Evolutionary conservation across 2,329 filamentous ascomycete species (phyloP).

Genomic region (Aspergillus terreus): DNA sequence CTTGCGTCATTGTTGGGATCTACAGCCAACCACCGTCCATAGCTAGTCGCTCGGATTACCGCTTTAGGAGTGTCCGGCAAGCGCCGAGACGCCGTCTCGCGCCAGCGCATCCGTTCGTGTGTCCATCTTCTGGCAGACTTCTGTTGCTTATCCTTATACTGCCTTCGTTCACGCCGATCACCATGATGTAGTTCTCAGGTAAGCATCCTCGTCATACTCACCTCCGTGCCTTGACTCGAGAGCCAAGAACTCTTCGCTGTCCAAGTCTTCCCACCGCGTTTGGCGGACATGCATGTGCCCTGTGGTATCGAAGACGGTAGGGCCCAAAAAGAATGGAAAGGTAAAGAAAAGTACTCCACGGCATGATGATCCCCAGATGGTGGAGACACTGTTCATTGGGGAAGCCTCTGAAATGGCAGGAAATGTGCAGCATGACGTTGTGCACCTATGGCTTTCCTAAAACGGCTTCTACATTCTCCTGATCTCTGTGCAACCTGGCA

Average conservation of each 20-base stretch:
- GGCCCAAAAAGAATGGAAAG: no score
- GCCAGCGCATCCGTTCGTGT: neutral
- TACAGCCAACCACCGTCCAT: neutral
- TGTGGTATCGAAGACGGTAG: neutral
- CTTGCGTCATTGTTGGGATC: conserved; percentile 1
- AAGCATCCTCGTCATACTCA: no score
- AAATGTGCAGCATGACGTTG: conserved; percentile 4
- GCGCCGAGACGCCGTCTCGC: conserved; percentile 2
- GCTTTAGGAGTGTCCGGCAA: neutral
- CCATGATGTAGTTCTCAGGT: neutral
- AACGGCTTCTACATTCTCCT: neutral
- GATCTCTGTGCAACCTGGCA: neutral
- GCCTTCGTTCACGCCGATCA: neutral
- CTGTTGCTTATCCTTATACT: neutral
- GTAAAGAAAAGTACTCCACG: no score
- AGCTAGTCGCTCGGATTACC: conserved; percentile 1
- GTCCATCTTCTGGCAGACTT: neutral
- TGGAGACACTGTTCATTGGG: neutral
- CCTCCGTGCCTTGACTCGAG: no score
- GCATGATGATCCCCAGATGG: no score
- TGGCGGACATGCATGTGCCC: neutral
- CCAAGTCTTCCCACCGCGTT: neutral
- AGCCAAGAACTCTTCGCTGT: neutral
- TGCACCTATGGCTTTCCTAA: conserved; percentile 1
- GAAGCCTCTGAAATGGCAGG: neutral